These are phyloP conservation scores for Striga hermonthica DNA, from an alignment of 305 asterid genomes.

Conservation along the genomic window DNA sequence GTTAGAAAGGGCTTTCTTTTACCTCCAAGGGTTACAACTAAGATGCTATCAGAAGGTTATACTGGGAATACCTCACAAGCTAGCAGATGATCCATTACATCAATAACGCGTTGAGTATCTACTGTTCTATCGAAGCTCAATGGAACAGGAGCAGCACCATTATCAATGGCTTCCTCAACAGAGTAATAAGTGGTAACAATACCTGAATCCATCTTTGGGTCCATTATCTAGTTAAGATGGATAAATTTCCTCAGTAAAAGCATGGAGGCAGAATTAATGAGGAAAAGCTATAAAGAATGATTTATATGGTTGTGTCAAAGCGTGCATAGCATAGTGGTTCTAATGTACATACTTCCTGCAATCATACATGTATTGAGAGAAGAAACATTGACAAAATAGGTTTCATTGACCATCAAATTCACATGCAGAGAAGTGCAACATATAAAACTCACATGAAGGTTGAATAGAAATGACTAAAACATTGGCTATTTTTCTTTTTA, in stretches of 20 bases:
- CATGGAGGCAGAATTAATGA: constrained; percentile 28
- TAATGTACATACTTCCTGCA: constrained; percentile 7
- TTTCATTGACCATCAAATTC: no score
- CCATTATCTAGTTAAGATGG: constrained; percentile 73
- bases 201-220: constrained; percentile 99
- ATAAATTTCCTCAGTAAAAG: constrained; percentile 32
- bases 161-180: constrained; percentile 94
- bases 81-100: constrained; percentile 92
- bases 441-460: constrained; percentile 4
- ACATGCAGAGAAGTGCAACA: constrained; percentile 6
- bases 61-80: constrained; percentile 74
- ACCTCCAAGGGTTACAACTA: constrained; percentile 19
- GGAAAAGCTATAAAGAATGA: constrained; percentile 13
- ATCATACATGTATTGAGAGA: no score
- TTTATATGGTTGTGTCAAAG: not conserved
- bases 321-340: constrained; percentile 15
- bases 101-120: constrained; percentile 66
- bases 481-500: not conserved
- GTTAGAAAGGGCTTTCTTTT: constrained; percentile 27
- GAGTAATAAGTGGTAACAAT: constrained; percentile 88
- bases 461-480: not conserved
- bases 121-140: constrained; percentile 74
- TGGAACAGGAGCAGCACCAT: constrained; percentile 96
- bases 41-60: constrained; percentile 12
- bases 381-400: no score